phyloP scores from a whole-genome alignment of 2,329 filamentous ascomycete species.

The Talaromyces sp. region DNA sequence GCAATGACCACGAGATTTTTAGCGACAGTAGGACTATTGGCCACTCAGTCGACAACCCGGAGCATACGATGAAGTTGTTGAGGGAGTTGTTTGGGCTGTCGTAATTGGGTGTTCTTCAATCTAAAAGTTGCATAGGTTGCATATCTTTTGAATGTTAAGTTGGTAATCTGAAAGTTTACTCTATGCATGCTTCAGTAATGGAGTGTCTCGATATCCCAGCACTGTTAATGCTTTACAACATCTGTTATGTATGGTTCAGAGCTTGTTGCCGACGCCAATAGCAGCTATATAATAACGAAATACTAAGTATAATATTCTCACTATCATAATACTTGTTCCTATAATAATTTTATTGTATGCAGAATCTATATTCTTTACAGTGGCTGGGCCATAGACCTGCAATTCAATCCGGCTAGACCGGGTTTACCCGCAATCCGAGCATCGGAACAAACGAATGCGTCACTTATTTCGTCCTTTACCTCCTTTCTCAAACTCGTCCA shows the following conservation, averaged over 20 bases:
- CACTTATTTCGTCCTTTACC: neutral
- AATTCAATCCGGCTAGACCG: neutral
- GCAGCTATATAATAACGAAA: neutral
- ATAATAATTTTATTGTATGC: no score
- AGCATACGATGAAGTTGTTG: slow-evolving; percentile 73
- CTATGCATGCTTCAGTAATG: no score
- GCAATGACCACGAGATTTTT: slow-evolving; percentile 96
- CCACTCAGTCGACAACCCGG: slow-evolving; percentile 73
- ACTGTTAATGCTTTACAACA: neutral
- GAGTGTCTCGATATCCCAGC: neutral
- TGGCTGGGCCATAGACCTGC: neutral
- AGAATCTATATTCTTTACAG: neutral
- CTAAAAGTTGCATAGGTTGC: neutral
- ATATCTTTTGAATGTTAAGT: neutral
- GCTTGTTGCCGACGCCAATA: no score
- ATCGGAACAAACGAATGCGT: neutral
- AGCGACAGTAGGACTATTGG: slow-evolving; percentile 73
- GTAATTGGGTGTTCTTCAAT: neutral
- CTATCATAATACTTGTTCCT: no score
- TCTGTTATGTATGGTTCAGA: no score
- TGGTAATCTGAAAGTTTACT: neutral
- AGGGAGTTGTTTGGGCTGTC: slow-evolving; percentile 73
- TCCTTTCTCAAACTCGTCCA: neutral
- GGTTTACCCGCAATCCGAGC: neutral
- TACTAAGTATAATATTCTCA: neutral